Base-by-base conservation (phyloP, 805 yeast species). In the Lipomyces orientalis region DNA sequence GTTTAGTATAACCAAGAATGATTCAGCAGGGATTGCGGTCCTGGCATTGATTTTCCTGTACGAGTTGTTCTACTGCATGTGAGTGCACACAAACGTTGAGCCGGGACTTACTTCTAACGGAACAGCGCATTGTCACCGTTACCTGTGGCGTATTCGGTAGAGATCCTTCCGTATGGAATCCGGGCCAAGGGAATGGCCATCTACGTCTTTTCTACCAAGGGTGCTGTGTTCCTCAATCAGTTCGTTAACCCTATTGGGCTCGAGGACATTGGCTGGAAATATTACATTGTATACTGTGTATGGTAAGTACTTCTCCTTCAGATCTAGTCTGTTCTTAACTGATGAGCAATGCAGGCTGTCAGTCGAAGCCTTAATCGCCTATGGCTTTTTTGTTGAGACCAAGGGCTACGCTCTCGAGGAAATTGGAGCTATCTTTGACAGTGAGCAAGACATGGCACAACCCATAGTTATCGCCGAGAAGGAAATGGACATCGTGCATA, bases 331-430 rank as follows among this genome's bases (percentile, higher is more conserved):
- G 1, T 5, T 25, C n/a, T 9, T 46, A 46, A 46, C 52, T 46
- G 14, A 46, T 25, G 12, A 1, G 4, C 12, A 7, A 2, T n/a
- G 4, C 6, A 46, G 52, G 52, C 65, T 70, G 37, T 76, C 76
- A 2, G 76, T 77, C 31, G 79, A 79, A 62, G 68, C 77, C 57
- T 69, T 73, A 7, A 64, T 78, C 35, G 79, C 77, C 22, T 76
- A 76, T 71, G 75, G 79, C 71, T 74, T 76, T 67, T 81, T 76
- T 76, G 81, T 80, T 16, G 84, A 82, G 73, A 82, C 85, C 14
- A 71, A 79, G 10, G 83, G 83, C 22, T 75, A 76, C 71, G 77
- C 81, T 9, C 79, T 82, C 75, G 85, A 82, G 70, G 83, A 81
- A 64, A 80, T 81, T 51, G 82, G 82, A 10, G 74, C 73, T 61